phyloP scores from a whole-genome alignment of 306 rosid species.

The Fagus sylvatica region DNA sequence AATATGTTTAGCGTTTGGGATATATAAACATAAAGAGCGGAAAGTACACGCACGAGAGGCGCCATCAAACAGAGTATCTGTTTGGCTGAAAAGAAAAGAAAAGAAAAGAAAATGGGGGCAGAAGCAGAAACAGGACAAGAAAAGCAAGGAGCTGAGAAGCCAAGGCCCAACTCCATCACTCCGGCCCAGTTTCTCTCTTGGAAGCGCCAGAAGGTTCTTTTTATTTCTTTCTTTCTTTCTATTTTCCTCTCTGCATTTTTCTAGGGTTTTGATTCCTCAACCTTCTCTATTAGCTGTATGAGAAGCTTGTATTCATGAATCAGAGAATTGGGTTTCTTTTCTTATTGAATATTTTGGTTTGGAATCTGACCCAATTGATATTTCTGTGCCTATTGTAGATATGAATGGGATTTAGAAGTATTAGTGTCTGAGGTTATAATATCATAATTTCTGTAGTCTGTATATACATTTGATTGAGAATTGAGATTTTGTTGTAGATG shows the following conservation, averaged over 20 bases:
- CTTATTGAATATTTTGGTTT: not conserved
- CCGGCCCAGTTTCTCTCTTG: slow-evolving; percentile 70
- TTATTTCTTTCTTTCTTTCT: not conserved
- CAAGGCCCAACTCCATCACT: slow-evolving; percentile 33
- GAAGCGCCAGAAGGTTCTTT: slow-evolving; percentile 77
- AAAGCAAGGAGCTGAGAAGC: slow-evolving; percentile 34
- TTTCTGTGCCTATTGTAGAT: too few relatives aligned
- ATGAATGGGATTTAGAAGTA: too few relatives aligned
- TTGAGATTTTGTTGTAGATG: too few relatives aligned
- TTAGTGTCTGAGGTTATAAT: too few relatives aligned
- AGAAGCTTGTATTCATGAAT: not conserved
- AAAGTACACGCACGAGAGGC: not conserved
- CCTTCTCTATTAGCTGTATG: not conserved
- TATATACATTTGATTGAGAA: too few relatives aligned
- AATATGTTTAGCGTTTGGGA: too few relatives aligned
- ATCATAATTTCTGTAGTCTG: too few relatives aligned
- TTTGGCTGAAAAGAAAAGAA: slow-evolving; percentile 6
- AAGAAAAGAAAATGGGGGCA: slow-evolving; percentile 12
- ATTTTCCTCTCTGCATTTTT: not conserved
- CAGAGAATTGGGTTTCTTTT: not conserved
- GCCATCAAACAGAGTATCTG: not conserved
- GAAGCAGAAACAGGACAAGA: slow-evolving; percentile 45
- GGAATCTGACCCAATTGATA: too few relatives aligned
- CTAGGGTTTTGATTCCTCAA: not conserved
- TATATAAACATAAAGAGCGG: too few relatives aligned